Evolutionary conservation across 2,329 filamentous ascomycete genomes (phyloP).

Genomic region (Diatrype stigma): DNA sequence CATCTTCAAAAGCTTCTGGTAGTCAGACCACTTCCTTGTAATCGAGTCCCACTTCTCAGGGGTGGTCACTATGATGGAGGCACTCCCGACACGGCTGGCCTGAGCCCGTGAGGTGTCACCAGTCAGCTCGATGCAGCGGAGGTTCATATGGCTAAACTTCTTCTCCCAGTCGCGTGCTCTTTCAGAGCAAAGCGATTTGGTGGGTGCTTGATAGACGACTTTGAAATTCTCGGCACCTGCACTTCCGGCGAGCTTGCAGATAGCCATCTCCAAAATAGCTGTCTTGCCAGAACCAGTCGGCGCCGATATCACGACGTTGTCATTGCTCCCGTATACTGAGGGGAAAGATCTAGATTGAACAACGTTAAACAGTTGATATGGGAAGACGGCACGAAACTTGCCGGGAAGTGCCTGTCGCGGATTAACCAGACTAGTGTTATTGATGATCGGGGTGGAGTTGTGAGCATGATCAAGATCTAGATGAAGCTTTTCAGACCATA

Average conservation of each 20-base stretch:
- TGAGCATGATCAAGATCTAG: conserved; percentile 22
- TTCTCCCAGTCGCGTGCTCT: conserved; percentile 70
- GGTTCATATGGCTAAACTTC: conserved; percentile 65
- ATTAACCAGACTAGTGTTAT: conserved; percentile 36
- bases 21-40: conserved; percentile 82
- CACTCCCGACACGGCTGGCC: conserved; percentile 64
- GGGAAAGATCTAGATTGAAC: conserved; percentile 77
- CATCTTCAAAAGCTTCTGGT: conserved; percentile 67
- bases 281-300: conserved; percentile 87
- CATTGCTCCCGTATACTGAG: conserved; percentile 59
- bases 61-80: conserved; percentile 80
- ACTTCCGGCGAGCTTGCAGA: conserved; percentile 64
- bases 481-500: conserved; percentile 16
- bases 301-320: conserved; percentile 76
- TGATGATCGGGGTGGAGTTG: conserved; percentile 30
- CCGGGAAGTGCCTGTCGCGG: conserved; percentile 58
- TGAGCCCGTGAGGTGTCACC: conserved; percentile 71
- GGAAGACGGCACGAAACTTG: conserved; percentile 64
- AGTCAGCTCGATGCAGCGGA: conserved; percentile 73
- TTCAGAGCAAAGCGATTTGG: conserved; percentile 78
- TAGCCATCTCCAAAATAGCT: conserved; percentile 73
- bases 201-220: conserved; percentile 80
- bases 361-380: conserved; percentile 73
- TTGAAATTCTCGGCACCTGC: conserved; percentile 63
- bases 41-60: conserved; percentile 92